Conservation (phyloP, 257 asterid genomes). For the Solanum piurae region DNA sequence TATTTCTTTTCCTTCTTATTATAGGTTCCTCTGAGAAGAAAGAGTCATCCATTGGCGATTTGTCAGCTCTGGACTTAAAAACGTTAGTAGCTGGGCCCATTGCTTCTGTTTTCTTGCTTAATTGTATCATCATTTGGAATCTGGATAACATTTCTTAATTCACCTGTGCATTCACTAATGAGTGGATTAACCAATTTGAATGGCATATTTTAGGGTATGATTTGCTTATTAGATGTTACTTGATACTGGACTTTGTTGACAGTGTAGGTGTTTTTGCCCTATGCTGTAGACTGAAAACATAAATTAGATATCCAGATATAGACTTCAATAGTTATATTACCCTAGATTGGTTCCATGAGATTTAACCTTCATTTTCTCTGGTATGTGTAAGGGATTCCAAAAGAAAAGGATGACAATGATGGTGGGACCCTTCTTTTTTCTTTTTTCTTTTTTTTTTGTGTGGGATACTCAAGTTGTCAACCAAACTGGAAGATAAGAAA, state of each 20-base stretch:
- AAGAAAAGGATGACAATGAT: background rate
- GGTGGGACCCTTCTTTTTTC: background rate
- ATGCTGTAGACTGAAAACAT: background rate
- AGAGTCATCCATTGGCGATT: conserved; percentile 45
- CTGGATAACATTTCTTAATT: background rate
- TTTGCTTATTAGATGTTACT: background rate
- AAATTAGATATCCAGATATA: background rate
- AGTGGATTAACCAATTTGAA: background rate
- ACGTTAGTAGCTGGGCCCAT: conserved; percentile 26
- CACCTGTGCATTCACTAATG: background rate
- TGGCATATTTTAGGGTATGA: background rate
- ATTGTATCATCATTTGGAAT: background rate
- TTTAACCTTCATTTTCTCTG: background rate
- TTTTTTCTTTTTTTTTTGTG: background rate
- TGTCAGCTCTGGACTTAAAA: conserved; percentile 69
- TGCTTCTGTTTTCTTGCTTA: background rate
- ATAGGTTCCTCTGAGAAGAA: conserved; percentile 71
- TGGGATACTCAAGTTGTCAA: background rate
- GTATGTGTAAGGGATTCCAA: background rate
- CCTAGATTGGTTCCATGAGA: background rate
- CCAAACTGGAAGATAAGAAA: background rate
- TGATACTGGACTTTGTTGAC: background rate
- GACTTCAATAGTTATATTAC: background rate
- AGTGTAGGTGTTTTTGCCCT: background rate
- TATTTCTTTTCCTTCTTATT: background rate